phyloP scores from a whole-genome alignment of 2,329 filamentous ascomycete genomes.

The Canariomyces notabilis region DNA sequence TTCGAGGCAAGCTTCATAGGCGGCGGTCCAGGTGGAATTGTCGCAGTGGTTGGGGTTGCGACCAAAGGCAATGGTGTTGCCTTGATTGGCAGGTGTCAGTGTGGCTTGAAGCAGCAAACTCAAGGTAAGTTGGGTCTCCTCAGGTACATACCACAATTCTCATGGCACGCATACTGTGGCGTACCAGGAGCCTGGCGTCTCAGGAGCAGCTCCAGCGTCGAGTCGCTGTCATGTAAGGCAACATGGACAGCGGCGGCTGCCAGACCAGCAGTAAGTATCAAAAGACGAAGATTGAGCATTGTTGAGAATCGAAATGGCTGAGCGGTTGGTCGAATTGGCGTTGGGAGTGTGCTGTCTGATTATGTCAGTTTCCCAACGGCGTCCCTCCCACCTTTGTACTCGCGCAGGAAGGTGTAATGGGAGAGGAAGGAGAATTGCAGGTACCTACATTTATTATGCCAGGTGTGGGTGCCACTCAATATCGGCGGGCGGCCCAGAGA shows the following conservation, averaged over 20 bases:
- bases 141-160: conserved; percentile 42
- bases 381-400: too few species aligned
- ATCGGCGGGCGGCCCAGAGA: too few species aligned
- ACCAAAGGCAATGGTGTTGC: conserved; percentile 33
- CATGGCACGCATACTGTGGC: conserved; percentile 44
- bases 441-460: too few species aligned
- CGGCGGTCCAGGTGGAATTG: conserved; percentile 35
- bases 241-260: conserved; percentile 7
- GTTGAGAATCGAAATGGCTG: background rate
- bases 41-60: conserved; percentile 34
- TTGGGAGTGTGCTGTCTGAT: too few species aligned
- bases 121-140: background rate
- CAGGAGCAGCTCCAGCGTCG: conserved; percentile 26
- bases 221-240: conserved; percentile 9
- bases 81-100: conserved; percentile 15
- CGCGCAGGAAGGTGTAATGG: background rate
- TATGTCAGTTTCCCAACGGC: too few species aligned
- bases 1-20: conserved; percentile 40
- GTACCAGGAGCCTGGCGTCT: conserved; percentile 43
- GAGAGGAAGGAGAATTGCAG: too few species aligned
- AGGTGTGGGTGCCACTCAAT: too few species aligned
- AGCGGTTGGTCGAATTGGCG: too few species aligned
- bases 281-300: conserved; percentile 4
- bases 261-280: conserved; percentile 3
- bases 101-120: background rate